These are phyloP conservation scores for Micractinium conductrix DNA, from an alignment of 139 green algal genomes.

Conservation along the genomic window DNA sequence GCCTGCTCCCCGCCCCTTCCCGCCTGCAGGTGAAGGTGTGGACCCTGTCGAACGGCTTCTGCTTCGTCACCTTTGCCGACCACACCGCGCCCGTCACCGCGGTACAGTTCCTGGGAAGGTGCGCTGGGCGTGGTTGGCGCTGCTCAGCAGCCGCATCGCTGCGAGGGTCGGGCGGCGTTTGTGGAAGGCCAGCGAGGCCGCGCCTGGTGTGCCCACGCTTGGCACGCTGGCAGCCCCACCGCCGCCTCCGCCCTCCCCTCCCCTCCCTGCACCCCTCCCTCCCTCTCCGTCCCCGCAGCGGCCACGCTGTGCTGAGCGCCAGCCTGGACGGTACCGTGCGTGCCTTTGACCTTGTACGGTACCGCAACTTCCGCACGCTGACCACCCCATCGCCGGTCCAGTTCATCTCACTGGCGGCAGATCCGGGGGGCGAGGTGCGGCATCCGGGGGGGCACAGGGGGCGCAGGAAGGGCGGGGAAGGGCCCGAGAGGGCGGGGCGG, in stretches of 20 bases:
- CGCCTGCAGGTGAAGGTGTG: conserved; percentile 82
- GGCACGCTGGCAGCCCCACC: no score
- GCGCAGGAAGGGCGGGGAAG: neutral
- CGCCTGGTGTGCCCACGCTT: no score
- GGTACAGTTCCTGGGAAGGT: conserved; percentile 72
- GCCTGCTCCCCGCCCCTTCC: neutral
- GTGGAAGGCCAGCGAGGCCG: no score
- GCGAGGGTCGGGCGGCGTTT: no score
- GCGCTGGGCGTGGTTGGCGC: no score
- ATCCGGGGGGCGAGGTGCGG: conserved; percentile 87
- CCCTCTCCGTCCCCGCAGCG: neutral
- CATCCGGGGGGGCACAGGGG: no score
- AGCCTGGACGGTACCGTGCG: conserved; percentile 92
- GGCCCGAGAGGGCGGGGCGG: no score
- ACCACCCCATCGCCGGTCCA: conserved; percentile 84
- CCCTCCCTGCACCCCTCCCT: neutral
- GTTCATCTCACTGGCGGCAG: conserved; percentile 87
- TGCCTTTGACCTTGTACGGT: conserved; percentile 92
- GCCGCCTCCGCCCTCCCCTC: neutral
- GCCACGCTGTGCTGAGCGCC: conserved; percentile 39
- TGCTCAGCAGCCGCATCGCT: no score
- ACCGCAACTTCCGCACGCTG: conserved; percentile 97
- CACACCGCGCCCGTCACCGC: conserved; percentile 89
- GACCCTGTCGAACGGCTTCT: conserved; percentile 81
- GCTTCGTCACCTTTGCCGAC: conserved; percentile 95